A percentile compares a stretch with the other conserved stretches of the same genome.
These are phyloP conservation scores for Vitis hybrid DNA, from an alignment of 177 flowering plant genomes.

Conservation along the genomic window DNA sequence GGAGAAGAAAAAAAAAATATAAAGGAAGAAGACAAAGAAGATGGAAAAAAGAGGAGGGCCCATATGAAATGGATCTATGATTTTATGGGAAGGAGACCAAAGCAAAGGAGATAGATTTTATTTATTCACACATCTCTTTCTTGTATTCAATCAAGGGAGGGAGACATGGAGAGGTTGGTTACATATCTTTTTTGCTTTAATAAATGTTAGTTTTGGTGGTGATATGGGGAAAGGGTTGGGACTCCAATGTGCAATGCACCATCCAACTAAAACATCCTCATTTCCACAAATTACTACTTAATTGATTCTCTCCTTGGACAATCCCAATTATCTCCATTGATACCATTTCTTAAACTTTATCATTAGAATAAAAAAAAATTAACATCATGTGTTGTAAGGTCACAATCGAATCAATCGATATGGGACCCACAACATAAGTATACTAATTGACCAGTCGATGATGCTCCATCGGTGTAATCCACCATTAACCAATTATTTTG, in stretches of 20 bases:
- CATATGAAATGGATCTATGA: slow-evolving; percentile 42
- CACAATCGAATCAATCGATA: neutral
- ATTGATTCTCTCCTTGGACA: slow-evolving; percentile 13
- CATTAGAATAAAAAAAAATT: neutral
- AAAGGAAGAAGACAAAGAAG: neutral
- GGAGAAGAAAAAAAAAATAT: neutral
- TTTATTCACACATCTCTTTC: slow-evolving; percentile 31
- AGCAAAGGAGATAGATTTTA: slow-evolving; percentile 17
- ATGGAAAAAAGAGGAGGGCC: slow-evolving; percentile 8
- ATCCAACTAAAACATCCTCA: slow-evolving; percentile 21
- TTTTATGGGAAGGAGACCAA: slow-evolving; percentile 25
- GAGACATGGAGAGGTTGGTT: slow-evolving; percentile 23
- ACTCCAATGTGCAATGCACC: slow-evolving; percentile 34
- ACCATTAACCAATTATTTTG: neutral
- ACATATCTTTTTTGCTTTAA: slow-evolving; percentile 16
- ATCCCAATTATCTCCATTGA: slow-evolving; percentile 24
- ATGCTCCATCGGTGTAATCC: neutral
- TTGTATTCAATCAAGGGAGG: slow-evolving; percentile 18
- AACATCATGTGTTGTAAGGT: neutral
- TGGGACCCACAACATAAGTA: slow-evolving; percentile 1
- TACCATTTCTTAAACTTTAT: neutral
- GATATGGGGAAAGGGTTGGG: slow-evolving; percentile 15
- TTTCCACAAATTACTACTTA: slow-evolving; percentile 14
- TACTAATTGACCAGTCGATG: neutral
- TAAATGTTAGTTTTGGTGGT: slow-evolving; percentile 6